Conservation (phyloP, 441 rosid species). For the Hura crepitans region DNA sequence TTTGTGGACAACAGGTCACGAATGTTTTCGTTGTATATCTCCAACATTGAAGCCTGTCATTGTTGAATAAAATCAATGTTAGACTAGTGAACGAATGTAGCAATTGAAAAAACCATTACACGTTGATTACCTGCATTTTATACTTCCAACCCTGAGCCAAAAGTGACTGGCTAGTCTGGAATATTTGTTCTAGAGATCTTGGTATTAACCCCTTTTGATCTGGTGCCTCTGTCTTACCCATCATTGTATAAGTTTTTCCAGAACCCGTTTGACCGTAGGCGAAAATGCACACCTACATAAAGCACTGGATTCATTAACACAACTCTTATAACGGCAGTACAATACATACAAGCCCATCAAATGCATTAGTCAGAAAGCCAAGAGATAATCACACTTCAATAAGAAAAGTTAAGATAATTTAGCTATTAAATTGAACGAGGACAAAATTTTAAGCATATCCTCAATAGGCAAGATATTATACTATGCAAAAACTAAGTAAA, state of each 20-base stretch:
- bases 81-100: constrained; percentile 5
- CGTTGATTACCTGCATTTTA: constrained; percentile 70
- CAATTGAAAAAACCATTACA: not conserved
- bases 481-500: not conserved
- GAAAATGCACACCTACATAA: constrained; percentile 87
- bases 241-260: constrained; percentile 96
- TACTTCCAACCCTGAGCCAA: constrained; percentile 86
- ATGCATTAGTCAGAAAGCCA: not conserved
- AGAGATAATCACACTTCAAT: not conserved
- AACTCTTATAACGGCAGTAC: not conserved
- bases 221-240: constrained; percentile 74
- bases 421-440: not conserved
- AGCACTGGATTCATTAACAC: constrained; percentile 2
- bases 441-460: not conserved
- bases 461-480: not conserved
- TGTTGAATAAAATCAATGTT: constrained; percentile 8
- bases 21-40: constrained; percentile 87
- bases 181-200: constrained; percentile 84
- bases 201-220: constrained; percentile 88
- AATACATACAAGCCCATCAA: not conserved
- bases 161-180: constrained; percentile 72
- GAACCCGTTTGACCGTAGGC: constrained; percentile 99
- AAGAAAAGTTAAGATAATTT: not conserved
- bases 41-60: constrained; percentile 86
- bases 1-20: constrained; percentile 68